Conservation (phyloP, 2,329 filamentous ascomycete genomes). For the Trichoderma oligosporum region DNA sequence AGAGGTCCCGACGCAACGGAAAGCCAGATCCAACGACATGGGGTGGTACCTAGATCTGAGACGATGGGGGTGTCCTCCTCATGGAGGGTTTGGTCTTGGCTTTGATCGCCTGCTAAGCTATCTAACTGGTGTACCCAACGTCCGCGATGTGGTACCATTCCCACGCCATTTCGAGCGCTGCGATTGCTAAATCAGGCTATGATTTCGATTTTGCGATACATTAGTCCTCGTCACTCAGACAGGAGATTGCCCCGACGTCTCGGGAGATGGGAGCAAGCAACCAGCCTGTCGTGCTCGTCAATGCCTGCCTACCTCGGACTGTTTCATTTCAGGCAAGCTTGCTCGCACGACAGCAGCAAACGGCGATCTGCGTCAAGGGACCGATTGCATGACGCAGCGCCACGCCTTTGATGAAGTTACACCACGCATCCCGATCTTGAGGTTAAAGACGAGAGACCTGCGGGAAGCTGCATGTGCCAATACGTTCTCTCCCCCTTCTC, state of each 20-base stretch:
- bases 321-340: constrained; percentile 18
- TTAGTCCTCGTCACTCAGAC: constrained; percentile 1
- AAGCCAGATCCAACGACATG: constrained; percentile 40
- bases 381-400: constrained; percentile 21
- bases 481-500: background rate
- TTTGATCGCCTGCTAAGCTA: constrained; percentile 86
- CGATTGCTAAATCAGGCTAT: constrained; percentile 45
- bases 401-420: constrained; percentile 15
- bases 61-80: constrained; percentile 85
- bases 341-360: constrained; percentile 15
- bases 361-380: constrained; percentile 20
- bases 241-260: constrained; percentile 20
- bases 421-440: constrained; percentile 19
- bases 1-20: constrained; percentile 35
- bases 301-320: constrained; percentile 21
- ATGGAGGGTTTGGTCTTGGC: constrained; percentile 86
- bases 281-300: constrained; percentile 21
- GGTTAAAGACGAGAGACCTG: constrained; percentile 18
- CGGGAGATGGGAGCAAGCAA: constrained; percentile 17
- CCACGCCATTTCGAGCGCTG: constrained; percentile 68
- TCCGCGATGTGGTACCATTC: constrained; percentile 83
- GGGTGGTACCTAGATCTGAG: constrained; percentile 88
- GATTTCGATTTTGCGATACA: constrained; percentile 1
- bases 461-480: constrained; percentile 18
- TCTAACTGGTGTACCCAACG: constrained; percentile 73